Conservation (phyloP, 2,329 filamentous ascomycete species). For the Colletotrichum tropicicola region DNA sequence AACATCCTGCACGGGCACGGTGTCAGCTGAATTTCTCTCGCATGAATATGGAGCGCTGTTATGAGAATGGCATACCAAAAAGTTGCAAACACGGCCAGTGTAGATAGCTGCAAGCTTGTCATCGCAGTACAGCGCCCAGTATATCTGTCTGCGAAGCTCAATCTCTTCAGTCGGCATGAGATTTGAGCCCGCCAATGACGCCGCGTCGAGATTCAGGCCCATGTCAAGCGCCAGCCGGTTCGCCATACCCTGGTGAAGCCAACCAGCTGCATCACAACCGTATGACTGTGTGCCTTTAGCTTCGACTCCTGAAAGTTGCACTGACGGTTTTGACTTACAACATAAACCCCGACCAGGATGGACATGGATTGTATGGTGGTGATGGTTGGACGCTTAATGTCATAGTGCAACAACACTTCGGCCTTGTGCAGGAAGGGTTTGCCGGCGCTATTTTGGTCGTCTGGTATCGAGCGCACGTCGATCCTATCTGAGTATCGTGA, state of each 20-base stretch:
- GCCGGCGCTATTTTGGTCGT: conserved; percentile 44
- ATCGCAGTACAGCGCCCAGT: conserved; percentile 45
- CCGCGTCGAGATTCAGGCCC: conserved; percentile 46
- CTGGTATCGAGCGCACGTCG: conserved; percentile 39
- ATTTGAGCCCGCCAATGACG: conserved; percentile 35
- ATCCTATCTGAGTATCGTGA: conserved; percentile 43
- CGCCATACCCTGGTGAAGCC: conserved; percentile 48
- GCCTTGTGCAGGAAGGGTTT: conserved; percentile 40
- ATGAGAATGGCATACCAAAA: conserved; percentile 37
- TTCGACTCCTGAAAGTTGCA: neutral
- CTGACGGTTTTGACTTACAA: conserved; percentile 16
- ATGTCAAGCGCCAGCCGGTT: conserved; percentile 45
- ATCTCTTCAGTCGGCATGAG: conserved; percentile 38
- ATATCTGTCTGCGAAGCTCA: conserved; percentile 43
- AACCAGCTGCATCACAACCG: conserved; percentile 44
- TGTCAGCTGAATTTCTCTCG: neutral
- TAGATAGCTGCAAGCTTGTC: conserved; percentile 45
- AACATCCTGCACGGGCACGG: conserved; percentile 33
- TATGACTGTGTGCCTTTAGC: conserved; percentile 36
- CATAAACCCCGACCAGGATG: conserved; percentile 41
- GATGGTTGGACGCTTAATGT: conserved; percentile 40
- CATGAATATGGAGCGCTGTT: neutral
- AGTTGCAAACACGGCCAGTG: conserved; percentile 44
- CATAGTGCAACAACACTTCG: conserved; percentile 32
- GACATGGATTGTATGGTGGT: conserved; percentile 46